Conservation (phyloP, 2,329 filamentous ascomycete genomes). For the Teratosphaeria gauchensis region DNA sequence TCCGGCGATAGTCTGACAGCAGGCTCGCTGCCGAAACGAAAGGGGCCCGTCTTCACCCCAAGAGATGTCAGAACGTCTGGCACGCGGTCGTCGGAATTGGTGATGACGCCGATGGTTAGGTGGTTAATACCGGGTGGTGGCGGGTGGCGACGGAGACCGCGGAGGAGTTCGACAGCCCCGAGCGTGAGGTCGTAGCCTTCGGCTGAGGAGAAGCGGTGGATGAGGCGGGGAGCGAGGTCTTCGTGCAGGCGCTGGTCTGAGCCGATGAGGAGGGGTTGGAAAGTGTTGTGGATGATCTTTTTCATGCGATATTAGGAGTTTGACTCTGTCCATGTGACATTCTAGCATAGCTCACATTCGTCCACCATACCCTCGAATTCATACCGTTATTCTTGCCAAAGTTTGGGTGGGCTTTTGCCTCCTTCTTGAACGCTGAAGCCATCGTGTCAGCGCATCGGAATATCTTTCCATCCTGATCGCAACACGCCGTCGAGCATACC, state of each 20-base stretch:
- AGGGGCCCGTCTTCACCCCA: slow-evolving; percentile 39
- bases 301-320: neutral
- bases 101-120: slow-evolving; percentile 47
- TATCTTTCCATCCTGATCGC: no score
- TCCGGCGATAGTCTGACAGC: neutral
- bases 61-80: slow-evolving; percentile 44
- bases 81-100: slow-evolving; percentile 55
- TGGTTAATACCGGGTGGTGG: slow-evolving; percentile 4
- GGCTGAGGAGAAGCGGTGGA: slow-evolving; percentile 44
- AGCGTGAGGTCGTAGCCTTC: slow-evolving; percentile 44
- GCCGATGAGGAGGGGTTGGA: slow-evolving; percentile 34
- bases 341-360: slow-evolving; percentile 35
- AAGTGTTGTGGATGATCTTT: slow-evolving; percentile 46
- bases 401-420: slow-evolving; percentile 44
- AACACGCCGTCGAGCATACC: no score
- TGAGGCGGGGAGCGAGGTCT: slow-evolving; percentile 39
- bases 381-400: slow-evolving; percentile 47
- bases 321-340: no score
- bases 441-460: neutral
- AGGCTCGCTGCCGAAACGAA: slow-evolving; percentile 16
- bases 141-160: slow-evolving; percentile 26
- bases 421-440: slow-evolving; percentile 38
- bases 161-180: slow-evolving; percentile 39
- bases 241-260: slow-evolving; percentile 30
- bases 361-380: slow-evolving; percentile 50